Evolutionary conservation across 2,329 filamentous ascomycete species (phyloP).

Genomic region (Phymatotrichopsis omnivora): DNA sequence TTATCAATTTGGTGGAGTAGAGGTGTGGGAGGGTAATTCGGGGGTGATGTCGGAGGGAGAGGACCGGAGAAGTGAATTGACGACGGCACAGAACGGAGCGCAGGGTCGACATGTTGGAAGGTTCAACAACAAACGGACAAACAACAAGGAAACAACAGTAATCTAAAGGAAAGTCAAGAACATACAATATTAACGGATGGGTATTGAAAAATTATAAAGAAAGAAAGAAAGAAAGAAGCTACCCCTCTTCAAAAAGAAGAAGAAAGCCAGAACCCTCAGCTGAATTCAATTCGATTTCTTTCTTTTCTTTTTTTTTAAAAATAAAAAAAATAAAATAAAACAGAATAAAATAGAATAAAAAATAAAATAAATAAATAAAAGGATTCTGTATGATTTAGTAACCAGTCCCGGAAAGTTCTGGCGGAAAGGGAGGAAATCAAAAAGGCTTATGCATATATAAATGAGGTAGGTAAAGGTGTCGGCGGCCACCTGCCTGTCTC

Average conservation of each 20-base stretch:
- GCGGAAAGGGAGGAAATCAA: too few relatives aligned
- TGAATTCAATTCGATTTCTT: too few relatives aligned
- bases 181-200: background rate
- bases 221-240: background rate
- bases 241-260: background rate
- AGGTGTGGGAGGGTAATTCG: background rate
- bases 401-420: too few relatives aligned
- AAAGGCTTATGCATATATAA: too few relatives aligned
- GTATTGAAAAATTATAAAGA: background rate
- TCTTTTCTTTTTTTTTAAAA: too few relatives aligned
- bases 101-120: constrained; percentile 7
- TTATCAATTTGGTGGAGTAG: constrained; percentile 1
- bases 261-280: too few relatives aligned
- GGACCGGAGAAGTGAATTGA: background rate
- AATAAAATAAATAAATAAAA: too few relatives aligned
- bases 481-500: too few relatives aligned
- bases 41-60: background rate
- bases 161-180: background rate
- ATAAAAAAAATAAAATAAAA: too few relatives aligned
- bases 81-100: constrained; percentile 4
- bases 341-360: too few relatives aligned
- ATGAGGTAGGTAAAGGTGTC: too few relatives aligned
- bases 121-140: background rate
- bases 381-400: too few relatives aligned
- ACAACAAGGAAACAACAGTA: background rate